phyloP scores from a whole-genome alignment of 2,329 filamentous ascomycete genomes.

The Venturia pyrina region DNA sequence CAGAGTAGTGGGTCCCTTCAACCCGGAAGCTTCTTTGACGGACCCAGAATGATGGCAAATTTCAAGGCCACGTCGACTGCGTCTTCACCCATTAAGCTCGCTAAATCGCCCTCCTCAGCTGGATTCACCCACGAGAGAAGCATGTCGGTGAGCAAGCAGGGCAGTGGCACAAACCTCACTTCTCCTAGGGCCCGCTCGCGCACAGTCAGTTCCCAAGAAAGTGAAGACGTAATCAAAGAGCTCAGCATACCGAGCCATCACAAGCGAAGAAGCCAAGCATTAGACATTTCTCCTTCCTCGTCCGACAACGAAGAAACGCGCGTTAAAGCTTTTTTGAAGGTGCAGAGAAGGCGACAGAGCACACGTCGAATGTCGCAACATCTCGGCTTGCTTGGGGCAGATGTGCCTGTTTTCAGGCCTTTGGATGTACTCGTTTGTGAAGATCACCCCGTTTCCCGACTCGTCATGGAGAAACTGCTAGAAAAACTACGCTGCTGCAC shows the following conservation, averaged over 20 bases:
- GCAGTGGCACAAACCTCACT: conserved; percentile 30
- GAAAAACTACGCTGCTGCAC: conserved; percentile 93
- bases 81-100: conserved; percentile 43
- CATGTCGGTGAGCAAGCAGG: conserved; percentile 21
- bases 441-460: conserved; percentile 88
- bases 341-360: conserved; percentile 89
- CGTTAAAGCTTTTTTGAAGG: conserved; percentile 79
- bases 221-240: conserved; percentile 58
- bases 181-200: conserved; percentile 67
- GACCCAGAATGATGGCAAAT: conserved; percentile 48
- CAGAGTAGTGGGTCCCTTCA: conserved; percentile 57
- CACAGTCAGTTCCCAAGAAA: conserved; percentile 90
- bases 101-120: conserved; percentile 32
- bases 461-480: conserved; percentile 97
- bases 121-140: conserved; percentile 35
- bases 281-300: conserved; percentile 93
- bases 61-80: conserved; percentile 42
- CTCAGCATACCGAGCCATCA: conserved; percentile 56
- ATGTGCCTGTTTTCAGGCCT: conserved; percentile 66
- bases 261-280: conserved; percentile 86
- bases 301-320: conserved; percentile 95
- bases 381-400: conserved; percentile 59
- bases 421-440: conserved; percentile 94
- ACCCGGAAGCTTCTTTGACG: conserved; percentile 61
- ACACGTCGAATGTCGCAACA: conserved; percentile 91